These are phyloP conservation scores for Aspergillus saccharolyticus DNA, from an alignment of 495 filamentous ascomycete genomes.

Conservation along the genomic window DNA sequence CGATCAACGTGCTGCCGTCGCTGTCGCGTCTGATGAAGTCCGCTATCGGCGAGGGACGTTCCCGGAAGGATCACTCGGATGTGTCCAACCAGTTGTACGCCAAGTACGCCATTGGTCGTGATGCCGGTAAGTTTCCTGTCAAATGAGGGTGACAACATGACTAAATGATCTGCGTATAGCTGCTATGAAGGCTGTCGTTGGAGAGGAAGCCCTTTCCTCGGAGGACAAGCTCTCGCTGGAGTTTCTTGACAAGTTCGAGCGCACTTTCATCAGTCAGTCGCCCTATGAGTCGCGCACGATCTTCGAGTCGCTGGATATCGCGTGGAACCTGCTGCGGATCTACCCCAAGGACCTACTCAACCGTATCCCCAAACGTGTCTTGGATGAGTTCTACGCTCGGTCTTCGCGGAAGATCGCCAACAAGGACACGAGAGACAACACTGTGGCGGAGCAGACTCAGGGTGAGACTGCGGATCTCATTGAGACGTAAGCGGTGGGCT, in stretches of 20 bases:
- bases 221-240: constrained; percentile 98
- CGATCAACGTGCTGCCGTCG: constrained; percentile 98
- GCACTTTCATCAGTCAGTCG: constrained; percentile 84
- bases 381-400: constrained; percentile 89
- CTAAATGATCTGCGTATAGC: constrained; percentile 40
- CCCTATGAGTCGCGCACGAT: constrained; percentile 88
- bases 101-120: constrained; percentile 98
- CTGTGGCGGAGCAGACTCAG: constrained; percentile 48
- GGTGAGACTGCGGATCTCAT: constrained; percentile 55
- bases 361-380: constrained; percentile 88
- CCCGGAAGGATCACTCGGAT: constrained; percentile 92
- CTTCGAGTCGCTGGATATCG: constrained; percentile 87
- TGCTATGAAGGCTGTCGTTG: constrained; percentile 98
- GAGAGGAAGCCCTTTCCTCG: constrained; percentile 88
- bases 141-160: neutral
- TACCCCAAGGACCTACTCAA: constrained; percentile 97
- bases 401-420: constrained; percentile 49
- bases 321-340: constrained; percentile 92
- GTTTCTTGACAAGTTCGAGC: constrained; percentile 98
- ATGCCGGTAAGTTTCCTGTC: constrained; percentile 53
- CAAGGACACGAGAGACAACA: constrained; percentile 71
- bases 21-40: constrained; percentile 99
- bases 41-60: constrained; percentile 94
- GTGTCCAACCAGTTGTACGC: constrained; percentile 99
- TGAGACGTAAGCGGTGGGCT: constrained; percentile 37